Base-by-base conservation (phyloP, 305 asterid genomes). In the Fraxinus sp. region DNA sequence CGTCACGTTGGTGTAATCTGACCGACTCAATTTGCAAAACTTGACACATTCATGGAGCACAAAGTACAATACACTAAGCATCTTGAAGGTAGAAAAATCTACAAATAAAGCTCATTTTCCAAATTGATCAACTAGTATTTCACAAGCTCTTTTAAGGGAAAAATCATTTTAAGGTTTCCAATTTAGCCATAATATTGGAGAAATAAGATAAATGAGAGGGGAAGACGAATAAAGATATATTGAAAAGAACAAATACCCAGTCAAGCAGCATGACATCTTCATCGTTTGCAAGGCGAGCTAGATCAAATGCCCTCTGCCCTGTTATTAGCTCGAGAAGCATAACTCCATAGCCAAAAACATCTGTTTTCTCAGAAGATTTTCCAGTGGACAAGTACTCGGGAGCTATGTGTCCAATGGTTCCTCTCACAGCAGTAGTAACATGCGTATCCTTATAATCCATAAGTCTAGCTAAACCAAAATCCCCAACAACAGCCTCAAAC, bases 281-380 rank as follows among this genome's bases (percentile, higher is more conserved):
- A 30, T 91, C 94, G 79, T 91, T 91, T 7, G 94, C 94, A 76
- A 91, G 93, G 24, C 94, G 94, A 52, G 93, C 94, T 30, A 91
- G 91, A 83, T 91, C 94, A 16, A 91, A 91, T 0, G 94, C 94
- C 66, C 93, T 86, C 87, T 90, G 94, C 24, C 94, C 94, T 0
- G 94, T 91, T 79, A 91, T 90, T 75, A 91, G 91, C 87, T 91
- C 94, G 7, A 91, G 91, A 87, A 91, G 94, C 94, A 91, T 91
- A 78, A 91, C 89, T 72, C 94, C 94, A 24, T 91, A 91, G 11
- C 94, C 94, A 41, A 90, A 91, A 83, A 91, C 94, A 36, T 91
- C 94, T 0, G 94, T 91, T 82, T 91, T 91, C 90, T 91, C 94
- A 0, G 93, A 90, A 8, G 94, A 91, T 80, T 91, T 91, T 81